These are phyloP conservation scores for Angomonas deanei DNA, from an alignment of 208 protist species.

Conservation along the genomic window DNA sequence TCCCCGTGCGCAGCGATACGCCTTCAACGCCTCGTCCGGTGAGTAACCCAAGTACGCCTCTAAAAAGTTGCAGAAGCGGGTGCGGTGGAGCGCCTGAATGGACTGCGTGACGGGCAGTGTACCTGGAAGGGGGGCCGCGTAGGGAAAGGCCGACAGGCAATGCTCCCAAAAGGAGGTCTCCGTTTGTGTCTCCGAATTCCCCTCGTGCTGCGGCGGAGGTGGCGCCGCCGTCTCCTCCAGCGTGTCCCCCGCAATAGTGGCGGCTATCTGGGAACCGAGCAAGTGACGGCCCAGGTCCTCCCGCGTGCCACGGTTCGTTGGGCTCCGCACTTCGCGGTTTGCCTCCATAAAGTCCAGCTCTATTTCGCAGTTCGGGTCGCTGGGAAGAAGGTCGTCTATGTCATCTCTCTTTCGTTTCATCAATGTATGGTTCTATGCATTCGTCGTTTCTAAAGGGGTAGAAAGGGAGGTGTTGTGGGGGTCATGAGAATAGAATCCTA, in stretches of 20 bases:
- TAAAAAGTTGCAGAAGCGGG: constrained; percentile 66
- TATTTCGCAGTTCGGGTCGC: background rate
- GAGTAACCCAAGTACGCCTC: constrained; percentile 58
- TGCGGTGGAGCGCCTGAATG: constrained; percentile 41
- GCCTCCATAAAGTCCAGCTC: background rate
- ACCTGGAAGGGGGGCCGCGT: constrained; percentile 10
- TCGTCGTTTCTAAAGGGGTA: background rate
- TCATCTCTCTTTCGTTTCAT: constrained; percentile 2
- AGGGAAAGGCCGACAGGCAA: constrained; percentile 17
- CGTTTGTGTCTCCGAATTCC: too few species aligned
- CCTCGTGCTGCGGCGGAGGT: background rate
- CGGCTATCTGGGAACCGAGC: background rate
- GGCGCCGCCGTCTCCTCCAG: background rate
- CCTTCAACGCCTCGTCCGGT: constrained; percentile 30
- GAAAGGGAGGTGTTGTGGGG: background rate
- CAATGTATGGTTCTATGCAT: background rate
- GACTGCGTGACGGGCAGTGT: constrained; percentile 15
- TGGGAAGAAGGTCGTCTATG: background rate
- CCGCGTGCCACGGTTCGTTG: background rate
- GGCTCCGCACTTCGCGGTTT: background rate
- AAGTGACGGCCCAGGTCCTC: background rate
- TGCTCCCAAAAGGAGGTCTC: background rate
- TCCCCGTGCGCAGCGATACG: constrained; percentile 34
- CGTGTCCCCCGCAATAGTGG: background rate
- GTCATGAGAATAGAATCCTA: too few species aligned